Conservation (phyloP, 2,329 filamentous ascomycete genomes). For the Botrytis galanthina region DNA sequence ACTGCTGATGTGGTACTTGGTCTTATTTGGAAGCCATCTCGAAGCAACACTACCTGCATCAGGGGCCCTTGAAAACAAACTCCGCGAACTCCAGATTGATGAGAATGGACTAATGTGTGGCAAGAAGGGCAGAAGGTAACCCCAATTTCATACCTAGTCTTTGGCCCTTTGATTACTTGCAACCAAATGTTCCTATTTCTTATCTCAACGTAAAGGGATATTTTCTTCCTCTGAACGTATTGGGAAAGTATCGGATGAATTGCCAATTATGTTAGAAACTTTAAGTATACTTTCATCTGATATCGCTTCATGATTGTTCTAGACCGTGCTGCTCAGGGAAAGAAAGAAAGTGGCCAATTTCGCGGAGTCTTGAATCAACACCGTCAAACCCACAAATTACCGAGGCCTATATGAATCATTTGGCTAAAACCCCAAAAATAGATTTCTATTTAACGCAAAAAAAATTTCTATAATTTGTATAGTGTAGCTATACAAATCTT, state of each 20-base stretch:
- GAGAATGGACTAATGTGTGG: background rate
- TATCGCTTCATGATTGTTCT: background rate
- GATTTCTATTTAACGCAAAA: no score
- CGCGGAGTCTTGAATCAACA: conserved; percentile 3
- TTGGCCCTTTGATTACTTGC: background rate
- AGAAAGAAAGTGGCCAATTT: conserved; percentile 13
- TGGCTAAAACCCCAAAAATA: no score
- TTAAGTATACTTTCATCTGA: background rate
- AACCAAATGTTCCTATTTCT: background rate
- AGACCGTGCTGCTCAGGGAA: background rate
- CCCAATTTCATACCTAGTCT: background rate
- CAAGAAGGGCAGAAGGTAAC: background rate
- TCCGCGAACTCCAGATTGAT: conserved; percentile 1
- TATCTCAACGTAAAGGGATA: background rate
- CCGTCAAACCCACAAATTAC: background rate
- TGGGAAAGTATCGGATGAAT: conserved; percentile 1
- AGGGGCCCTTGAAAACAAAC: background rate
- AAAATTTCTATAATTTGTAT: no score
- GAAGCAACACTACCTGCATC: background rate
- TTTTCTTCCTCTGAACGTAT: background rate
- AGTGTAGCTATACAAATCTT: no score
- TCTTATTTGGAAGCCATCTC: background rate
- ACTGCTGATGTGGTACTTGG: background rate
- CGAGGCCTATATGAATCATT: no score
- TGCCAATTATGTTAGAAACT: background rate